Evolutionary conservation across 2,329 filamentous ascomycete genomes (phyloP).

Genomic region (Pseudogymnoascus sp.): DNA sequence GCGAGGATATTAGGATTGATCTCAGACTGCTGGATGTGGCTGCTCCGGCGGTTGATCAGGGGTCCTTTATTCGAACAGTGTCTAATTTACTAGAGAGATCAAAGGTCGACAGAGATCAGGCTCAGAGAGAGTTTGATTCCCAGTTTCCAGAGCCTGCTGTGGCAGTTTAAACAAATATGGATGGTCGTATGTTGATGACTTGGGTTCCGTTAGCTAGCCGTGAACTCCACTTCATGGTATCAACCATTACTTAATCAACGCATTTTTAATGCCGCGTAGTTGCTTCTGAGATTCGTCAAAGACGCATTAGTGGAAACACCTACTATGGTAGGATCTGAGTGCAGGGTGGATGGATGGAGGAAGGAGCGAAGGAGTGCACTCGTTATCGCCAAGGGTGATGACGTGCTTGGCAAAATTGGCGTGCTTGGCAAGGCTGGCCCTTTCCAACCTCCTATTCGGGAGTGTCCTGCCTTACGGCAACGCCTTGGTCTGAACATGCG

Average conservation of each 20-base stretch:
- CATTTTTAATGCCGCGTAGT: background rate
- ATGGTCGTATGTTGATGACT: background rate
- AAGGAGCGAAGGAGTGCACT: background rate
- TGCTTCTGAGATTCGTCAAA: background rate
- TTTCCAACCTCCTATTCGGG: background rate
- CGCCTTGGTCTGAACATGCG: background rate
- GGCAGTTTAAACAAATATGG: background rate
- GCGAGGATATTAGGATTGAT: slow-evolving; percentile 12
- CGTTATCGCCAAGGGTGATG: slow-evolving; percentile 4
- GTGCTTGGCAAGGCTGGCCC: background rate
- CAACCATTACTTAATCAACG: background rate
- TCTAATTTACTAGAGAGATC: slow-evolving; percentile 9
- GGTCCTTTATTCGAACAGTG: background rate
- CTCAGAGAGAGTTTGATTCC: slow-evolving; percentile 6
- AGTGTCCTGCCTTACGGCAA: background rate
- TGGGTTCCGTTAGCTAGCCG: background rate
- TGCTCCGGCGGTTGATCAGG: slow-evolving; percentile 5
- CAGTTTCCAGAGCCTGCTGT: background rate
- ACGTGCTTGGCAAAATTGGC: background rate
- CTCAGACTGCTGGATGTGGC: slow-evolving; percentile 13
- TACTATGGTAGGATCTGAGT: background rate
- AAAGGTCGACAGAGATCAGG: slow-evolving; percentile 7
- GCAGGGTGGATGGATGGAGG: background rate
- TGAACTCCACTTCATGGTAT: background rate
- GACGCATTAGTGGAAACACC: background rate